Evolutionary conservation across 1,284 basidiomycete genomes (phyloP).

Genomic region (Apiotrichum akiyoshidainum): DNA sequence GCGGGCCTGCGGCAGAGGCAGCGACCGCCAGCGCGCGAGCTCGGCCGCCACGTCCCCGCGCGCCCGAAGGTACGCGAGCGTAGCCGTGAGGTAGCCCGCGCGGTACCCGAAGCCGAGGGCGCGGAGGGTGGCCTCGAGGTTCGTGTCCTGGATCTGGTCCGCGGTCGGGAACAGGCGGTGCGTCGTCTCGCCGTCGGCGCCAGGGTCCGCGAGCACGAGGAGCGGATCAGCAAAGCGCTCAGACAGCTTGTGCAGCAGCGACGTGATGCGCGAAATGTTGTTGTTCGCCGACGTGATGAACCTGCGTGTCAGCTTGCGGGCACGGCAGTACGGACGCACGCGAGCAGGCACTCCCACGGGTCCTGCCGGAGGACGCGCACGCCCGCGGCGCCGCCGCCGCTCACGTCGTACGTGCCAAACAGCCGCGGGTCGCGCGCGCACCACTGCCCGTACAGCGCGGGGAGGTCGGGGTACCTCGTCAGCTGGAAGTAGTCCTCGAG

Average conservation of each 20-base stretch:
- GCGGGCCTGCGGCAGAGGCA: conserved; percentile 48
- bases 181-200: conserved; percentile 27
- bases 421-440: conserved; percentile 62
- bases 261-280: conserved; percentile 86
- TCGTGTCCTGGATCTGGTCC: conserved; percentile 60
- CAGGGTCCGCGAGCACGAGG: conserved; percentile 40
- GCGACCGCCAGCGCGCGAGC: conserved; percentile 24
- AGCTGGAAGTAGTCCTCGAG: conserved; percentile 88
- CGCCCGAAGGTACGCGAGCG: conserved; percentile 67
- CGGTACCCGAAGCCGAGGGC: conserved; percentile 92
- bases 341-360: conserved; percentile 90
- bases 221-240: conserved; percentile 67
- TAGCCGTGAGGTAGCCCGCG: conserved; percentile 80
- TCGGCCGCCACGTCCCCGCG: conserved; percentile 23
- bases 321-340: conserved; percentile 58
- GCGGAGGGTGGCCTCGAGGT: conserved; percentile 68
- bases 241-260: conserved; percentile 71
- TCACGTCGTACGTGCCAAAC: conserved; percentile 64
- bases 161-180: conserved; percentile 84
- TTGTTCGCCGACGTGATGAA: conserved; percentile 99
- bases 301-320: conserved; percentile 51
- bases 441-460: conserved; percentile 77
- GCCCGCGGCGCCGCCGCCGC: conserved; percentile 56
- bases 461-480: conserved; percentile 28
- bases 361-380: conserved; percentile 80